Base-by-base conservation (phyloP, 148 eudicot genomes). In the Vaccinium macrocarpon region DNA sequence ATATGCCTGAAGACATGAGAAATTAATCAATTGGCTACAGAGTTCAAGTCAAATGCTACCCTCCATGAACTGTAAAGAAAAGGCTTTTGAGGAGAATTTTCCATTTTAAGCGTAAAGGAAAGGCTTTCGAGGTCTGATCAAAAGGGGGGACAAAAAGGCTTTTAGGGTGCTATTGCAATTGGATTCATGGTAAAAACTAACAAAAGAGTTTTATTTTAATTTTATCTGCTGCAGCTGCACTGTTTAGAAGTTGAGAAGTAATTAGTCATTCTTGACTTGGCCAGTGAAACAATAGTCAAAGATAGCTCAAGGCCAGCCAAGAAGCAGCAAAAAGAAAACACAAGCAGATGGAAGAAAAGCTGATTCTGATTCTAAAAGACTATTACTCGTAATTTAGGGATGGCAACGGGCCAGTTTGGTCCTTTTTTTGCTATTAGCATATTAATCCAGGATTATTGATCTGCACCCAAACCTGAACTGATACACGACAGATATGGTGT, bases 1-100 rank as follows among this genome's bases (percentile, higher is more conserved):
- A 89, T 93, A 97, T 84, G 98, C 99, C 99, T 97, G 86, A 52
- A 81, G 64, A 84, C 25, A 76, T 1, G 48, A 62, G 49, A 75
- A 84, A 77, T 18, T 18, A 77, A 84, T n/a, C 27, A 80, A 59
- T 57, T 11, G 61, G 61, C 71, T n/a, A 42, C 50, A 56, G 51
- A 80, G 46, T 42, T 27, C 72, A 42, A 15, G 38, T 38, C 42
- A 38, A n/a, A 32, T 38, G 10, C 50, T 11, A 7, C 56, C 81
- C 49, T 29, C 12, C 0, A 32, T 9, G 23, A 8, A n/a, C n/a
- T n/a, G n/a, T n/a, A n/a, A n/a, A n/a, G n/a, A n/a, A 29, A 29
- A 50, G 2, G 12, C 23, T 8, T 78, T 27, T 15, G 35, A 7
- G 64, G 42, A 16, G 81, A 50, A 50, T 78, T 46, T 51, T 38